Evolutionary conservation across 2,329 filamentous ascomycete genomes (phyloP).

Genomic region (Didymella lethalis): DNA sequence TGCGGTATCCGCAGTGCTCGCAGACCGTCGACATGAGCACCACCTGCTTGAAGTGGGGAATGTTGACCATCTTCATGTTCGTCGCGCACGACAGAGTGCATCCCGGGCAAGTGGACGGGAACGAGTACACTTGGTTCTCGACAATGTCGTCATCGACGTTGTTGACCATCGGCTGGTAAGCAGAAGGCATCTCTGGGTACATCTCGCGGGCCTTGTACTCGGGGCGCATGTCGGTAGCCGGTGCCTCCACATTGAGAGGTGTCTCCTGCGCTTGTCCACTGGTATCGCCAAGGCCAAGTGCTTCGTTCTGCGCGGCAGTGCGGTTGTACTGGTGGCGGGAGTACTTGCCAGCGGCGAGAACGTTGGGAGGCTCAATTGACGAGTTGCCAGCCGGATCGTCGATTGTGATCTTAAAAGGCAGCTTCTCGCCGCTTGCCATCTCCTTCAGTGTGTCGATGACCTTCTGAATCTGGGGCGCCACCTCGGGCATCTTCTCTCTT

Average conservation of each 20-base stretch:
- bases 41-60: conserved; percentile 97
- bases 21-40: conserved; percentile 95
- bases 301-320: conserved; percentile 84
- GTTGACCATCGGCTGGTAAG: conserved; percentile 48
- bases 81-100: conserved; percentile 87
- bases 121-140: conserved; percentile 90
- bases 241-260: conserved; percentile 52
- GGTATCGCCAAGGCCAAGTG: conserved; percentile 73
- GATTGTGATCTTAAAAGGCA: conserved; percentile 87
- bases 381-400: conserved; percentile 96
- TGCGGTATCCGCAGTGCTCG: conserved; percentile 89
- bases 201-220: conserved; percentile 60
- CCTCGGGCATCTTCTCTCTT: conserved; percentile 78
- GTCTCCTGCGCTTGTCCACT: conserved; percentile 32
- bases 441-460: conserved; percentile 76
- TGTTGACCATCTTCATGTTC: conserved; percentile 99
- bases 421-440: conserved; percentile 78
- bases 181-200: conserved; percentile 52
- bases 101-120: conserved; percentile 90
- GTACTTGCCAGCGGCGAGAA: conserved; percentile 84
- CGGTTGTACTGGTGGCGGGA: conserved; percentile 83
- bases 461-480: conserved; percentile 78
- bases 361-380: conserved; percentile 87
- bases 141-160: conserved; percentile 75
- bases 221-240: conserved; percentile 63